Base-by-base conservation (phyloP, 345 rosid species). In the Gossypium bickii region DNA sequence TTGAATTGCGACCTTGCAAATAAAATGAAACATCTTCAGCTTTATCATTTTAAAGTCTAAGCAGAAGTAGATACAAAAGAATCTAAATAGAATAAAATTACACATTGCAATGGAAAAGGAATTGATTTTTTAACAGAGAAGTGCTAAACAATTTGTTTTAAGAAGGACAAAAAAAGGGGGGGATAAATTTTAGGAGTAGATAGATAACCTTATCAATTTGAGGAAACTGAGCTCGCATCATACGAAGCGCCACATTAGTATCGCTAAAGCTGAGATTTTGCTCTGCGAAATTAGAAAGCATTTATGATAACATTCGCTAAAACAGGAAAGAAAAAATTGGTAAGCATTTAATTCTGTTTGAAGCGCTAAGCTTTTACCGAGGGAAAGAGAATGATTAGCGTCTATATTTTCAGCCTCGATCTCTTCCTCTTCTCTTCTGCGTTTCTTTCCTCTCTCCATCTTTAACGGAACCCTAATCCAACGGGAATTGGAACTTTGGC, bases 141-240 rank as follows among this genome's bases (percentile, higher is more conserved):
- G 7, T 45, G 71, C 55, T 22, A 45, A 66, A 24, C 24, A 58
- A 66, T 44, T 20, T 12, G 27, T 22, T 12, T 49, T 44, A 63
- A 17, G 7, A 20, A 52, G 11, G 9, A 20, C 17, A 60, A 59
- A 34, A 34, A 34, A 34, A 24, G 24, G 1, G 7, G 22, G 9
- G 17, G 17, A 7, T 57, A 45, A 62, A 49, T 47, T 25, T 24
- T 4, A 48, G 48, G 25, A 45, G 2, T 38, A 61, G 70, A 61
- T 12, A 70, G 58, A 75, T 63, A 78, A 91, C 98, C 94, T 88
- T 92, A 49, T 89, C 89, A 56, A 91, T 81, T 75, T 55, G 92
- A 22, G 97, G 97, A 80, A 95, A 95, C 72, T 95, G 99, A 80
- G 93, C 86, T 82, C 97, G 93, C 92, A 95, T 94, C 67, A 94